A percentile compares a stretch with the other conserved stretches of the same genome.
Conservation (phyloP, 257 asterid species). For the Solanum dulcamara region DNA sequence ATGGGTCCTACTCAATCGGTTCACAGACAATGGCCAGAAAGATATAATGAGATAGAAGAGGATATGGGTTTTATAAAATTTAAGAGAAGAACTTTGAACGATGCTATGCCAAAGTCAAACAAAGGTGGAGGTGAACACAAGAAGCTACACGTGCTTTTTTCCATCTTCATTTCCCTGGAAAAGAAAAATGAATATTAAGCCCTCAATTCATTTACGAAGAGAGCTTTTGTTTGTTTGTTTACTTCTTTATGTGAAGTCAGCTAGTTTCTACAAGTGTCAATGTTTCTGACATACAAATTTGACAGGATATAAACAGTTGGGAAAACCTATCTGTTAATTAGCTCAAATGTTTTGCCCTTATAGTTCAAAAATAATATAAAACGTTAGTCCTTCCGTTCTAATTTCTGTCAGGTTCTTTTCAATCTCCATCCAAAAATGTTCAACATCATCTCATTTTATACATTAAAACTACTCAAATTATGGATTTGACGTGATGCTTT, state of each 20-base stretch:
- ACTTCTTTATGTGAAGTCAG: neutral
- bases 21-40: neutral
- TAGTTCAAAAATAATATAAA: neutral
- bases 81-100: neutral
- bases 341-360: neutral
- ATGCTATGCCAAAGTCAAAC: neutral
- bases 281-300: neutral
- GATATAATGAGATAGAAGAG: neutral
- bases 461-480: neutral
- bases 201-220: neutral
- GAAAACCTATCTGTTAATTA: neutral
- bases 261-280: neutral
- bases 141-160: neutral
- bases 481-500: neutral
- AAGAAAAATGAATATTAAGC: neutral
- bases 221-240: neutral
- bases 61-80: neutral
- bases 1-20: neutral
- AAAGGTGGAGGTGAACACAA: neutral
- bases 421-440: neutral
- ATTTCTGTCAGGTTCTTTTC: neutral
- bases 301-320: neutral
- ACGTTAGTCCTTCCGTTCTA: neutral
- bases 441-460: neutral
- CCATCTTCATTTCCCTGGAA: neutral